Evolutionary conservation across 768 basidiomycete genomes (phyloP), one percentile per base, ranked within the genome.

Genomic region (Leucocoprinus sp.): DNA sequence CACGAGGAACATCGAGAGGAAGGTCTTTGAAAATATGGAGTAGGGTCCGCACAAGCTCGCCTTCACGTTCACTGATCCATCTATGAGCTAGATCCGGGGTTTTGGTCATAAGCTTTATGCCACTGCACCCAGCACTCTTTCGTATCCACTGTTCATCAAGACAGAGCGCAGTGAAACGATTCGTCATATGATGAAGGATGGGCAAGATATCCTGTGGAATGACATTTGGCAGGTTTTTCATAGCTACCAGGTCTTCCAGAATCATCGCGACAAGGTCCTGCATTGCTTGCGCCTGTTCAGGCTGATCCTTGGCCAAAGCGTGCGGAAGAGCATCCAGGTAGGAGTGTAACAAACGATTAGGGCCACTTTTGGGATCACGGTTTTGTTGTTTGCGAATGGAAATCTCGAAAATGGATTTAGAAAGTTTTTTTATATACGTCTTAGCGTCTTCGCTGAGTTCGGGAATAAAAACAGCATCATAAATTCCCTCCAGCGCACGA

Each of bases 1-100:
- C 81, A 5, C 79, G 77, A 12, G 93, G 89, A 17, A 93, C 72
- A 55, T 97, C 93, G 52, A 78, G 76, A 0, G 95, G 93, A 55
- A 96, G 84, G 58, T 98, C 95, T 59, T 98, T 96, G 38, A 99
- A 69, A 50, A 93, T 83, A 56, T 92, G 90, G 23, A 97, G 70
- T 19, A 98, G 73, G 4, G 87, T 91, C 42, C 93, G 86, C 43
- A 92, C 78, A 50, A 96, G 78, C 52, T 98, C 95, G 23, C 88
- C 73, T 60, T 95, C 88, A 38, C 91, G 82, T 43, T 93, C 88
- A 50, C 76, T 73, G 43, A 91, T 73, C 87, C 93, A 92, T 52
- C 75, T 77, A 38, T 75, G 68, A 14, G 84, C 85, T 31, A 96
- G 62, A 9, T 80, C 76, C 1, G 84, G 75, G 14, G 83, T 79